These are phyloP conservation scores for Oryza glaberrima DNA, from an alignment of 176 grass and related monocot species.

Conservation along the genomic window DNA sequence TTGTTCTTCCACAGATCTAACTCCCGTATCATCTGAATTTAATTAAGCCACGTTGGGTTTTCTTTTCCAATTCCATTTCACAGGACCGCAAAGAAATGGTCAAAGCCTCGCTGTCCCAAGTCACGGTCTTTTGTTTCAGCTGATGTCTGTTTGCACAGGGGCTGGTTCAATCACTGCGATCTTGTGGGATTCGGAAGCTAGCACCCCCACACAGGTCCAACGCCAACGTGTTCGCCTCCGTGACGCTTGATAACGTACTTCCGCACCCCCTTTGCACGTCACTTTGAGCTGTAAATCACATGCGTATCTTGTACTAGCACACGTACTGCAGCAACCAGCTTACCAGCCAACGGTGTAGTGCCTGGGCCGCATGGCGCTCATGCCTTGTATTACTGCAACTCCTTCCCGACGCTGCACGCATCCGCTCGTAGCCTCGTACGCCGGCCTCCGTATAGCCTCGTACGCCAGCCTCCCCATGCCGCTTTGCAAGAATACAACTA, in stretches of 20 bases:
- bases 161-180: constrained; percentile 36
- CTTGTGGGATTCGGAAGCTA: constrained; percentile 43
- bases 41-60: not conserved
- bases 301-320: constrained; percentile 5
- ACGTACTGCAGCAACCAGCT: not conserved
- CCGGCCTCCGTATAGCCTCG: too few relatives aligned
- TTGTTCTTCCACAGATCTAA: not conserved
- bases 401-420: not conserved
- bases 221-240: not conserved
- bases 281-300: not conserved
- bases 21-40: not conserved
- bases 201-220: not conserved
- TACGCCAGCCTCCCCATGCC: too few relatives aligned
- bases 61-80: not conserved
- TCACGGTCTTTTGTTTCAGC: constrained; percentile 7
- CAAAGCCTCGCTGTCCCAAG: constrained; percentile 24
- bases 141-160: not conserved
- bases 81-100: not conserved
- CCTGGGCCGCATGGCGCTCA: too few relatives aligned
- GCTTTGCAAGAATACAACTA: too few relatives aligned
- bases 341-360: too few relatives aligned
- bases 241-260: not conserved
- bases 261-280: not conserved
- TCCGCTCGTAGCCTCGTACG: not conserved
- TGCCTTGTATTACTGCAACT: not conserved